Evolutionary conservation across 2,329 filamentous ascomycete species (phyloP).

Genomic region (Xylariales sp.): DNA sequence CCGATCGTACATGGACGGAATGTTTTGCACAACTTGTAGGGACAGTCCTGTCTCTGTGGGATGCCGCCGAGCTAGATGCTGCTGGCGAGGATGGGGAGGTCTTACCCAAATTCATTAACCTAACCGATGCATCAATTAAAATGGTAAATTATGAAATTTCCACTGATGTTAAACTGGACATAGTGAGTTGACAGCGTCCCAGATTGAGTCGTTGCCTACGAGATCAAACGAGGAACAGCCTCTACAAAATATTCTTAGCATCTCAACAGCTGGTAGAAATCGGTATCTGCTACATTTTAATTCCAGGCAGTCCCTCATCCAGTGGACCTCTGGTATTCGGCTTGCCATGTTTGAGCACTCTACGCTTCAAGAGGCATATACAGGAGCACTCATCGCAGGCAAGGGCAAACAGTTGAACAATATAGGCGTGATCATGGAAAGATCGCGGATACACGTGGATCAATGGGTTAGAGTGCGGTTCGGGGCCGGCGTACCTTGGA

Average conservation of each 20-base stretch:
- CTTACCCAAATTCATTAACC: constrained; percentile 91
- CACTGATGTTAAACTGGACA: not conserved
- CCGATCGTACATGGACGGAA: constrained; percentile 91
- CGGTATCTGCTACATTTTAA: constrained; percentile 97
- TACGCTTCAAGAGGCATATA: constrained; percentile 94
- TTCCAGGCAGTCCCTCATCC: constrained; percentile 88
- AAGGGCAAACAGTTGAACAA: constrained; percentile 92
- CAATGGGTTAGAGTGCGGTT: constrained; percentile 97
- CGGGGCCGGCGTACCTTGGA: constrained; percentile 94
- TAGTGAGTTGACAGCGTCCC: constrained; percentile 35
- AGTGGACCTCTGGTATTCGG: constrained; percentile 96
- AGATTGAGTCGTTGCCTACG: constrained; percentile 92
- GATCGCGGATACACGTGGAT: constrained; percentile 79
- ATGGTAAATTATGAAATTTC: constrained; percentile 72
- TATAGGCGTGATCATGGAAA: constrained; percentile 89
- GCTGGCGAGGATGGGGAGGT: constrained; percentile 88
- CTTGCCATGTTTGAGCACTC: constrained; percentile 95
- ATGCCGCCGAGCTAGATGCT: constrained; percentile 89
- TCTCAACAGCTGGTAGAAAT: constrained; percentile 95
- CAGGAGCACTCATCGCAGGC: constrained; percentile 91
- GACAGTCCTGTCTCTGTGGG: constrained; percentile 94
- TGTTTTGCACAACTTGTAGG: constrained; percentile 97
- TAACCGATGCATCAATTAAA: constrained; percentile 97
- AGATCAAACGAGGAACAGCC: constrained; percentile 80
- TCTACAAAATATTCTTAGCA: constrained; percentile 92